A percentile compares a stretch with the other conserved stretches of the same genome.
Evolutionary conservation across 1,139 yeast genomes (phyloP).

Genomic region (Suzukiozyma palmioleophila): DNA sequence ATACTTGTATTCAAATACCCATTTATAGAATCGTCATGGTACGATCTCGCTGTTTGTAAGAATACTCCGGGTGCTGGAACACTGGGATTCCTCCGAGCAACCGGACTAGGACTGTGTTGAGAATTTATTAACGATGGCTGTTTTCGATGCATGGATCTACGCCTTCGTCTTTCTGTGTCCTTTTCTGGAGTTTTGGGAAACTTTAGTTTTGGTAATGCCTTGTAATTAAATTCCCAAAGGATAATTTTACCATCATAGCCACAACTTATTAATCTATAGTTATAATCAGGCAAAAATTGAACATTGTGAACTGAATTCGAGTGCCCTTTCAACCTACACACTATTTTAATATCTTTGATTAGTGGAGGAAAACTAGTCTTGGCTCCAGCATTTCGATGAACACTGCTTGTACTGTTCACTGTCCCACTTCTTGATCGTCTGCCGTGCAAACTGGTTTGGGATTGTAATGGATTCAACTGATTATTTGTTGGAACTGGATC

Average conservation of each 20-base stretch:
- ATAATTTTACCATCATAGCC: slow-evolving; percentile 69
- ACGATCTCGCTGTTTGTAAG: slow-evolving; percentile 2
- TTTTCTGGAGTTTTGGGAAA: slow-evolving; percentile 6
- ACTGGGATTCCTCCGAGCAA: slow-evolving; percentile 8
- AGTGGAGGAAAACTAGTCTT: slow-evolving; percentile 25
- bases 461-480: slow-evolving; percentile 9
- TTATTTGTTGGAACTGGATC: slow-evolving; percentile 5
- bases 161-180: slow-evolving; percentile 4
- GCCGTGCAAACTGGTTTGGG: slow-evolving; percentile 14
- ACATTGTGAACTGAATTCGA: slow-evolving; percentile 58
- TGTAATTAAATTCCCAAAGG: slow-evolving; percentile 72
- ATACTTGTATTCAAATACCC: slow-evolving; percentile 1
- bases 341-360: slow-evolving; percentile 39
- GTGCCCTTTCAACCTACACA: slow-evolving; percentile 60
- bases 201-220: slow-evolving; percentile 50
- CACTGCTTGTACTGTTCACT: slow-evolving; percentile 25
- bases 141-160: slow-evolving; percentile 10
- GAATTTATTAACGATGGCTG: slow-evolving; percentile 7
- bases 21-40: slow-evolving; percentile 2
- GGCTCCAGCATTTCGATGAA: slow-evolving; percentile 7
- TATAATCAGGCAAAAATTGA: slow-evolving; percentile 21
- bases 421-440: slow-evolving; percentile 40
- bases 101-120: slow-evolving; percentile 11
- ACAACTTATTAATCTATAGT: slow-evolving; percentile 58
- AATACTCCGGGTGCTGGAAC: slow-evolving; percentile 3